phyloP scores from a whole-genome alignment of 305 asterid species.

The Plantago coronopus region DNA sequence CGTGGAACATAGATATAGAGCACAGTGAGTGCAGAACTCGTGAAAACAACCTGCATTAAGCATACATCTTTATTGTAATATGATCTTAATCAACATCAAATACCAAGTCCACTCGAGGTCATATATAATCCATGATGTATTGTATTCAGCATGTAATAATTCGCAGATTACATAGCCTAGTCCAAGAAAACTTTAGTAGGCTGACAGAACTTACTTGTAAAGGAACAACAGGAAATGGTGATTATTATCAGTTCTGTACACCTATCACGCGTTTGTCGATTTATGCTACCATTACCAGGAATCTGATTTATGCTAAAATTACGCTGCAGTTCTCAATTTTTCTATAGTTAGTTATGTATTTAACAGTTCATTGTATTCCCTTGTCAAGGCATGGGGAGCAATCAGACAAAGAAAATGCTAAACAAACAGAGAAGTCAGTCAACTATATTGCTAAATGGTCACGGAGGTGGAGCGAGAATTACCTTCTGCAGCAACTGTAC shows the following conservation, averaged over 20 bases:
- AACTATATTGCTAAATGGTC: neutral
- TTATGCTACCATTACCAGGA: too few relatives aligned
- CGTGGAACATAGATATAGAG: constrained; percentile 74
- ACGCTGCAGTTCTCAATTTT: neutral
- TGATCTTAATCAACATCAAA: too few relatives aligned
- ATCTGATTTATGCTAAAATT: neutral
- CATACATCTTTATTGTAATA: neutral
- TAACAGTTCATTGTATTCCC: neutral
- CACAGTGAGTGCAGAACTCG: constrained; percentile 86
- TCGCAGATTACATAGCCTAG: too few relatives aligned
- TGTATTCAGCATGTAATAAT: too few relatives aligned
- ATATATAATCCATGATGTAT: too few relatives aligned
- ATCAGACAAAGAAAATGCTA: neutral
- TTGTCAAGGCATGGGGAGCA: neutral
- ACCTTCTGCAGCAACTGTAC: constrained; percentile 93
- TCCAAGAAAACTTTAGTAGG: too few relatives aligned
- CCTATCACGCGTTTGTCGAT: too few relatives aligned
- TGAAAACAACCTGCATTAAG: constrained; percentile 69
- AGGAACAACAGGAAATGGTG: too few relatives aligned
- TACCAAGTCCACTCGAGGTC: too few relatives aligned
- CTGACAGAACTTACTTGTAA: too few relatives aligned
- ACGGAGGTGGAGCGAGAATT: constrained; percentile 15
- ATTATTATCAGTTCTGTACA: too few relatives aligned
- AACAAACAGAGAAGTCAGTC: neutral
- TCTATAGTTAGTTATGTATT: neutral